A percentile compares a stretch with the other conserved stretches of the same genome.
phyloP scores from a whole-genome alignment of 176 grass and related monocot species.

The Avena sativa region DNA sequence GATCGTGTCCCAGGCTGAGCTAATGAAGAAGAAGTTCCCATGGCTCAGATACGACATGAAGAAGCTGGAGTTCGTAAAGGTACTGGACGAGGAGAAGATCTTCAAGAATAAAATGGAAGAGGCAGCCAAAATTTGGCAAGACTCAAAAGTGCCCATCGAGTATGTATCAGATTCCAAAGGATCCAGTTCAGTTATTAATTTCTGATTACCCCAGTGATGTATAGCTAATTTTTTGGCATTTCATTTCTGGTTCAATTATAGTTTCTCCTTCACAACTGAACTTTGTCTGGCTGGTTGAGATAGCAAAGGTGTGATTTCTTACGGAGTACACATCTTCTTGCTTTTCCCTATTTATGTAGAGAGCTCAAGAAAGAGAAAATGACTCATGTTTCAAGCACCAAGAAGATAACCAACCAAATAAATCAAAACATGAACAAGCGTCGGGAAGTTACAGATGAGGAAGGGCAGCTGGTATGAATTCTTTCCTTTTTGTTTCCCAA shows the following conservation, averaged over 20 bases:
- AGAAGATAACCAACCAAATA: constrained; percentile 62
- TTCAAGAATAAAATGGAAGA: constrained; percentile 69
- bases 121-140: constrained; percentile 67
- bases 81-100: constrained; percentile 55
- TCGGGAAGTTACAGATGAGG: constrained; percentile 52
- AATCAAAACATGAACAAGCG: constrained; percentile 61
- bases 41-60: constrained; percentile 79
- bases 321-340: neutral
- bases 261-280: neutral
- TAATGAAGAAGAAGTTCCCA: constrained; percentile 87
- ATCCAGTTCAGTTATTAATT: neutral
- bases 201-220: no score
- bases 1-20: constrained; percentile 56
- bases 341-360: constrained; percentile 36
- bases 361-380: constrained; percentile 68
- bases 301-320: constrained; percentile 23
- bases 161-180: constrained; percentile 46
- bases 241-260: neutral
- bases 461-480: constrained; percentile 57
- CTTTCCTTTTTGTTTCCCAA: neutral
- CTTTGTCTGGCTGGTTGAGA: constrained; percentile 4
- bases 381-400: constrained; percentile 50
- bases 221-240: no score
- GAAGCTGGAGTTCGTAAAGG: constrained; percentile 64
- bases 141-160: constrained; percentile 70